Base-by-base conservation (phyloP, 1,284 basidiomycete species). In the Coriolopsis trogii region DNA sequence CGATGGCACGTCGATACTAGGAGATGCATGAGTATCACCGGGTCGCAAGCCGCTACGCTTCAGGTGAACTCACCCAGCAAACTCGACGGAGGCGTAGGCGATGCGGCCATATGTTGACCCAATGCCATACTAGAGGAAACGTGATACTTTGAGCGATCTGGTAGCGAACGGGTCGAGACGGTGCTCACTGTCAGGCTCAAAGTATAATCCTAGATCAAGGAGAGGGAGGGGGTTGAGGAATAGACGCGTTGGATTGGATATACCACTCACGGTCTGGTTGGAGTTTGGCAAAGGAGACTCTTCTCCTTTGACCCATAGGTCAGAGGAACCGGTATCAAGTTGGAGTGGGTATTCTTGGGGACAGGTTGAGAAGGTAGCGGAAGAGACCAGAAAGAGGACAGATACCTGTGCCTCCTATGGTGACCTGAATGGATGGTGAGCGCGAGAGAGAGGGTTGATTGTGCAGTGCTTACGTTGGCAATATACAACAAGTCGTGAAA, bases 321-420 rank as follows among this genome's bases (percentile, higher is more conserved):
- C 89, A 51, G 81, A 89, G 10, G 89, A 91, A 49, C 89, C 89
- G 0, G 89, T 91, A 68, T 92, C 89, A 39, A 92, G 72, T 67
- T 91, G 89, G 6, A 91, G 78, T 38, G 77, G 70, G 65, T 85
- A 87, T 13, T 75, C 86, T 89, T 6, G 24, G 13, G 24, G 21
- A 29, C 37, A n/a, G 26, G 16, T 5, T 16, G 25, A 24, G 10
- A 16, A 8, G 36, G 21, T 30, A 28, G 20, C n/a, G 15, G 31
- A 44, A 1, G 16, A 20, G n/a, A 13, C 28, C 6, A 10, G 4
- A 23, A 28, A 33, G 23, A 72, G 82, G 53, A n/a, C n/a, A n/a
- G n/a, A n/a, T 51, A 90, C 87, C 72, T 52, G 65, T 70, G 46
- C 77, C 80, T 52, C 80, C 88, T 37, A 89, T 66, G 46, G 81